phyloP scores from a whole-genome alignment of 352 stramenopile genomes.

The Pythium grandisporangium region DNA sequence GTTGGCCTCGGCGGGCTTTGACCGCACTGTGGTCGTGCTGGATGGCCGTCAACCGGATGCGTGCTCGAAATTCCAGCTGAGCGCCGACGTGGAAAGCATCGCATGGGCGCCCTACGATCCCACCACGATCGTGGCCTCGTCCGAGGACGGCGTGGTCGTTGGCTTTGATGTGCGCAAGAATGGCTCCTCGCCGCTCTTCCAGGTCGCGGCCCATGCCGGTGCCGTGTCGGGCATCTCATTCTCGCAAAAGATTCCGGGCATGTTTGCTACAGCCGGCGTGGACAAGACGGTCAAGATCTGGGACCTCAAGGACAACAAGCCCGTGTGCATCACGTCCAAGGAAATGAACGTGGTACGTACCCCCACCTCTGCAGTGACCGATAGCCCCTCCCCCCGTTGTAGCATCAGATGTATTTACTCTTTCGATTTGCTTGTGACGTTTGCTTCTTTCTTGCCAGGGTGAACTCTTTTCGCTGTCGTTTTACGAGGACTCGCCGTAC shows the following conservation, averaged over 20 bases:
- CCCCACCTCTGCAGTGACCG: not conserved
- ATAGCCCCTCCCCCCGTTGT: no score
- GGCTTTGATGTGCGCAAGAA: conserved; percentile 96
- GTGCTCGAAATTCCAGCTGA: conserved; percentile 77
- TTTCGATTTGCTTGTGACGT: conserved; percentile 1
- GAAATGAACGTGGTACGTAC: conserved; percentile 87
- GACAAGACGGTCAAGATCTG: conserved; percentile 98
- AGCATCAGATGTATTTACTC: no score
- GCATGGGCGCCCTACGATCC: conserved; percentile 91
- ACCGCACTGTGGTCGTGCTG: conserved; percentile 91
- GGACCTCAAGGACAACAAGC: conserved; percentile 80
- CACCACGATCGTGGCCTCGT: conserved; percentile 89
- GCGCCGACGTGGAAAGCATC: conserved; percentile 86
- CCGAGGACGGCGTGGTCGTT: conserved; percentile 92
- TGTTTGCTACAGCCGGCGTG: conserved; percentile 94
- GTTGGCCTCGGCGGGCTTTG: conserved; percentile 94
- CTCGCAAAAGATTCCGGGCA: conserved; percentile 78
- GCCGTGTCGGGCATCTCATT: conserved; percentile 84
- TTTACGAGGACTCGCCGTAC: conserved; percentile 85
- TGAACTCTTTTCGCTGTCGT: conserved; percentile 86
- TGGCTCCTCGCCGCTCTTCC: conserved; percentile 87
- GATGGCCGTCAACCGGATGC: conserved; percentile 85
- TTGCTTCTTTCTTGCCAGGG: conserved; percentile 33
- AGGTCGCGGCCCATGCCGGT: conserved; percentile 87
- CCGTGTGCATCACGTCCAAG: conserved; percentile 83